phyloP scores from a whole-genome alignment of 495 filamentous ascomycete species.

The Penicillium paxilli region DNA sequence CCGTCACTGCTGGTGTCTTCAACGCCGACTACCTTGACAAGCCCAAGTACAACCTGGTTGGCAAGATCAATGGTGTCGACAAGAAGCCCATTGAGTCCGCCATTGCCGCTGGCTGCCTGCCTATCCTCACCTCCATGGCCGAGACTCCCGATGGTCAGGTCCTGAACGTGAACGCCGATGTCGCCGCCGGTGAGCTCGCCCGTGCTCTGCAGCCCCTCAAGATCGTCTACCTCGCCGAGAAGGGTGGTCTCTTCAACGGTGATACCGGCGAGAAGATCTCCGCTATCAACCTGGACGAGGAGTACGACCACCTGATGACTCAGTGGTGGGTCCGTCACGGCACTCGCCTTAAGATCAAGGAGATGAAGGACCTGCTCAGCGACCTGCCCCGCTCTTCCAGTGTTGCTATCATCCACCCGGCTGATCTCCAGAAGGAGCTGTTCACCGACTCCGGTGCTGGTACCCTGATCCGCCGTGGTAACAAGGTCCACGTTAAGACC shows the following conservation, averaged over 20 bases:
- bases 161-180: conserved; percentile 96
- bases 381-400: conserved; percentile 88
- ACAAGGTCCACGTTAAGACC: conserved; percentile 78
- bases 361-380: conserved; percentile 91
- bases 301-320: conserved; percentile 91
- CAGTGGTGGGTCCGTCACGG: conserved; percentile 97
- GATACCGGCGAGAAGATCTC: conserved; percentile 95
- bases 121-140: conserved; percentile 95
- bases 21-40: conserved; percentile 93
- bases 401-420: conserved; percentile 96
- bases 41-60: conserved; percentile 91
- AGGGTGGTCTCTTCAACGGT: conserved; percentile 93
- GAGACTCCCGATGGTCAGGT: conserved; percentile 93
- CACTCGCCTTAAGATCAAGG: conserved; percentile 96
- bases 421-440: conserved; percentile 90
- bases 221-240: conserved; percentile 97
- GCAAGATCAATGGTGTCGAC: conserved; percentile 93
- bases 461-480: conserved; percentile 89
- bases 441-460: conserved; percentile 97
- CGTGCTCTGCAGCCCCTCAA: conserved; percentile 89
- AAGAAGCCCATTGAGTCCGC: conserved; percentile 88
- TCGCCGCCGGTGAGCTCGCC: conserved; percentile 91
- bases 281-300: conserved; percentile 96
- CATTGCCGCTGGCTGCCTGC: conserved; percentile 88
- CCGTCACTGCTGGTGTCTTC: conserved; percentile 92